Base-by-base conservation (phyloP, 225 moss, liverwort and hornwort genomes). In the Neckera pumila region DNA sequence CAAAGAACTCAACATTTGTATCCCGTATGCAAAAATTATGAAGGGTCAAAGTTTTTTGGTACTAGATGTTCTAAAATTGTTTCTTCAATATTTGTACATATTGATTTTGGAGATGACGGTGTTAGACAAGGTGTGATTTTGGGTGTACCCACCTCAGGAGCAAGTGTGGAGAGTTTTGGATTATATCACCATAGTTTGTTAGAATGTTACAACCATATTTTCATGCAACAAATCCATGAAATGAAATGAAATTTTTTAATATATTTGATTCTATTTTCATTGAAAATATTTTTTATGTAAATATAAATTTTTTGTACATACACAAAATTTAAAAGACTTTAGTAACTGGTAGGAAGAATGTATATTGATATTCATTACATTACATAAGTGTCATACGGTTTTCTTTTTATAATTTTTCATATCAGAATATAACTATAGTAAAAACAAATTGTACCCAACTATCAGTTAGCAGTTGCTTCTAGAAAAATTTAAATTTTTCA, bases 401-500 rank as follows among this genome's bases (percentile, higher is more conserved):
- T 66, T 36, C 4, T 36, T 20, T 21, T n/a, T 21, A 21, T 3
- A 66, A 20, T 11, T 66, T 66, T 66, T 66, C 4, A 20, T 2
- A 66, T n/a, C 1, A 6, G 0, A 20, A n/a, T 66, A 4, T 20
- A 66, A 70, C 14, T 25, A 14, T 26, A 42, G 3, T 42, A 15
- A 42, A 27, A 9, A 42, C 42, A 15, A 26, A 43, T 0, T 25
- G 0, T 26, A 71, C 3, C 2, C 9, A 6, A 4, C 43, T 16
- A 71, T 42, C 2, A 42, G 4, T 27, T 14, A 2, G 1, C 0
- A 43, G 0, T 43, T 0, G 1, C 10, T 43, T 72, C 2, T 4
- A 42, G 5, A 43, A 73, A 45, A 45, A 8, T 45, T 45, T 45
- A 2, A 2, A 21, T 67, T n/a, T 21, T 30, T 6, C 0, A 4